Base-by-base conservation (phyloP, 2,329 filamentous ascomycete species). In the Rhexocercosporidium sp. region DNA sequence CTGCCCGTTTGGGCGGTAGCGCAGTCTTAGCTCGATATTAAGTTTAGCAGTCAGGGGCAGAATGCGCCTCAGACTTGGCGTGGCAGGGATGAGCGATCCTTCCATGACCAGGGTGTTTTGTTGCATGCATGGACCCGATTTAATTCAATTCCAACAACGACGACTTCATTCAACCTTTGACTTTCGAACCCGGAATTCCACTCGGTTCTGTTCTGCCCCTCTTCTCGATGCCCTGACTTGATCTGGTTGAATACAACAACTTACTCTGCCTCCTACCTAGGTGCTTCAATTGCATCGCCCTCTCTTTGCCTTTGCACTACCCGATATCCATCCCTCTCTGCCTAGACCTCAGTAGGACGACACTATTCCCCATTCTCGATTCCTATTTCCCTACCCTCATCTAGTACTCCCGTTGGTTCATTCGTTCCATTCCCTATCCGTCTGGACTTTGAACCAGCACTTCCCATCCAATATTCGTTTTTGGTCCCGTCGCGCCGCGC, bases 11-110 rank as follows among this genome's bases (percentile, higher is more conserved):
- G 7, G 49, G 27, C 25, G 1, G 16, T 53, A 53, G 49, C 16
- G 12, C 27, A 4, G 25, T 27, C 27, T 27, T 53, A 27, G 49
- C 3, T 12, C 49, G 7, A 11, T 31, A 31, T 53, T 53, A 27
- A 53, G 49, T 53, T 53, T 53, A 16, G 49, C 25, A 53, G 49
- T 53, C 49, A 53, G 49, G 49, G 49, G 49, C 49, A 53, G 49
- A 25, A 53, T 53, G 49, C 49, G 49, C 49, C 49, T 53, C 49
- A 53, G 25, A 4, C 49, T 53, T 31, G 49, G 49, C 49, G 4
- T 3, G 5, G 11, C 49, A 53, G 49, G 49, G 49, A 53, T 53
- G 18, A 0, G 12, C 14, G 27, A 31, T 53, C 49, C 49, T 31
- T 6, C 25, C 14, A 5, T 11, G 16, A 53, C 49, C 3, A 7